A percentile compares a stretch with the other conserved stretches of the same genome.
Evolutionary conservation across 305 asterid species (phyloP).

Genomic region (Ilex paraguariensis): DNA sequence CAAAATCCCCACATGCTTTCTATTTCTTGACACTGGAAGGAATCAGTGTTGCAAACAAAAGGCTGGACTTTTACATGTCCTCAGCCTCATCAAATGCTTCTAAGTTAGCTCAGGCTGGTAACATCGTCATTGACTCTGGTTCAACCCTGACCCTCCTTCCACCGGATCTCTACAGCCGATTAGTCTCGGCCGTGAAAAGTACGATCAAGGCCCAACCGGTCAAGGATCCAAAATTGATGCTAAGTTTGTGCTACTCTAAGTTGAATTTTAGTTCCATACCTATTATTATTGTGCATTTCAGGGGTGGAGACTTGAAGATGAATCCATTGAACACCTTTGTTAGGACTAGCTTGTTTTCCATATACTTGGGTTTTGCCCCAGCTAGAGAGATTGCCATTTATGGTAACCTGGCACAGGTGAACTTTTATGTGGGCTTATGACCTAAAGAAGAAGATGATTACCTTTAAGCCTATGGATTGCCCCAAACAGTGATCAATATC

Average conservation of each 20-base stretch:
- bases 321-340: slow-evolving; percentile 19
- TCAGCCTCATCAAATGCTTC: neutral
- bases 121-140: slow-evolving; percentile 19
- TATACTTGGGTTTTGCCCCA: slow-evolving; percentile 33
- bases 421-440: slow-evolving; percentile 46
- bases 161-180: neutral
- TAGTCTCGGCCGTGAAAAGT: neutral
- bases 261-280: too few species aligned
- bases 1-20: slow-evolving; percentile 18
- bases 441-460: slow-evolving; percentile 21
- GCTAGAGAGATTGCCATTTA: slow-evolving; percentile 13
- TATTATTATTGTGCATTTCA: slow-evolving; percentile 17
- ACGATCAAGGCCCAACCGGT: too few species aligned
- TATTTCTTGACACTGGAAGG: slow-evolving; percentile 44
- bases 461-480: slow-evolving; percentile 37
- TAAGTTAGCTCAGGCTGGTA: slow-evolving; percentile 13
- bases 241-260: too few species aligned
- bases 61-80: slow-evolving; percentile 8
- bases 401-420: slow-evolving; percentile 41
- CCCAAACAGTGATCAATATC: slow-evolving; percentile 4
- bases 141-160: neutral
- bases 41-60: slow-evolving; percentile 30
- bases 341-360: neutral
- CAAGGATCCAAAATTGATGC: too few species aligned
- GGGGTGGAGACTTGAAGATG: slow-evolving; percentile 39